A percentile compares a stretch with the other conserved stretches of the same genome.
phyloP scores from a whole-genome alignment of 75 land plant genomes.

The Cryptomeria japonica region DNA sequence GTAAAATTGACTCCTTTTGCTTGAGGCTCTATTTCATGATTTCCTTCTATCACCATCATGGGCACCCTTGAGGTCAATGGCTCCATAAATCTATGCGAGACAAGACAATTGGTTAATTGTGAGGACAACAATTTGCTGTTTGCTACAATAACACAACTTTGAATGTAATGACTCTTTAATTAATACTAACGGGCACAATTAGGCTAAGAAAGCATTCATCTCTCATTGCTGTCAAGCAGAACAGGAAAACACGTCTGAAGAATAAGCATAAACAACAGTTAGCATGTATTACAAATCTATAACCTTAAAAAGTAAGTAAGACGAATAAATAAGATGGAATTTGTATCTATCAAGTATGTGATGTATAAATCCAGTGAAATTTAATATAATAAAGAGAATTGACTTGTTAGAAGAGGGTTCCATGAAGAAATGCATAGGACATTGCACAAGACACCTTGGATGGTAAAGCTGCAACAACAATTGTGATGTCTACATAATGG shows the following conservation, averaged over 20 bases:
- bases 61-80: slow-evolving; percentile 78
- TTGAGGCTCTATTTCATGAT: slow-evolving; percentile 95
- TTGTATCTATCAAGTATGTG: neutral
- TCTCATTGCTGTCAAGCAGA: neutral
- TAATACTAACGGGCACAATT: neutral
- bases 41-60: slow-evolving; percentile 95
- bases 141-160: neutral
- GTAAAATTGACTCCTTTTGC: slow-evolving; percentile 54
- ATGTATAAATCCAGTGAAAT: neutral
- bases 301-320: too few relatives aligned
- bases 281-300: neutral
- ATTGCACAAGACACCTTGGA: neutral
- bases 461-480: neutral
- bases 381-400: neutral
- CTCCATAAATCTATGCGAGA: slow-evolving; percentile 70
- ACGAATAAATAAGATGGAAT: neutral
- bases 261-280: too few relatives aligned
- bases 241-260: neutral
- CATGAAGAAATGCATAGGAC: neutral
- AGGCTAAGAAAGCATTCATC: neutral
- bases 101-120: neutral
- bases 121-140: neutral
- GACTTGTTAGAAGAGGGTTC: neutral
- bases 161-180: neutral
- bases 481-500: neutral